These are phyloP conservation scores for Podospora appendiculata DNA, from an alignment of 495 filamentous ascomycete genomes.

Conservation along the genomic window DNA sequence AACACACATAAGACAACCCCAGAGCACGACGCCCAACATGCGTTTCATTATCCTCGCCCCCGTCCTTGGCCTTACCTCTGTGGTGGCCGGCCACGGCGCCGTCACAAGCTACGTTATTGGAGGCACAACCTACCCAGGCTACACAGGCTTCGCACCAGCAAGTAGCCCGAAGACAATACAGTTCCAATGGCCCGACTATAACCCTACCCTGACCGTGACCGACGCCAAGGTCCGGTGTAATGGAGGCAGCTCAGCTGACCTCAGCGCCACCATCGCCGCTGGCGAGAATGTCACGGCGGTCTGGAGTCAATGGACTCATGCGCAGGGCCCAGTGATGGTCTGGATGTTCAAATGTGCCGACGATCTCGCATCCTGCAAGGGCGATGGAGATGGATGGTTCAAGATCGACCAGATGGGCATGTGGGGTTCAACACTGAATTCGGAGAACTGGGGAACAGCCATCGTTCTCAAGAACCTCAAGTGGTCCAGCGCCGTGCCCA, in stretches of 20 bases:
- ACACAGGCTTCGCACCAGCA: conserved; percentile 36
- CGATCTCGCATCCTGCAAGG: conserved; percentile 26
- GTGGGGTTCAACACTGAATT: conserved; percentile 25
- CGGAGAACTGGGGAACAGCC: conserved; percentile 44
- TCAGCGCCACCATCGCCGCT: conserved; percentile 31
- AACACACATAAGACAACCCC: too few relatives aligned
- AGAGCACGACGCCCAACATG: not conserved
- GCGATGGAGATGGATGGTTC: conserved; percentile 36
- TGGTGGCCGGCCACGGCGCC: conserved; percentile 43
- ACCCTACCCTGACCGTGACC: conserved; percentile 35
- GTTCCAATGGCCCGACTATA: conserved; percentile 45
- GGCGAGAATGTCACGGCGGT: conserved; percentile 41
- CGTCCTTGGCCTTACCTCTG: conserved; percentile 10
- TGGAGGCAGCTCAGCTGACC: conserved; percentile 25
- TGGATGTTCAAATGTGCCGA: conserved; percentile 37
- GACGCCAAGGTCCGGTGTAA: conserved; percentile 41
- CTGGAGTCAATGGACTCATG: conserved; percentile 45
- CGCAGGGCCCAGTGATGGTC: conserved; percentile 36
- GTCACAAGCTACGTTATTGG: conserved; percentile 47
- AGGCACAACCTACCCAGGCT: conserved; percentile 37
- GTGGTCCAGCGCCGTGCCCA: conserved; percentile 36
- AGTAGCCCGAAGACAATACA: conserved; percentile 40
- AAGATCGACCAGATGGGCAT: conserved; percentile 42
- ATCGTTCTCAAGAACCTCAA: conserved; percentile 37
- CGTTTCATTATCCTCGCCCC: conserved; percentile 1